phyloP scores from a whole-genome alignment of 495 filamentous ascomycete species.

The Neurospora tetrasperma region DNA sequence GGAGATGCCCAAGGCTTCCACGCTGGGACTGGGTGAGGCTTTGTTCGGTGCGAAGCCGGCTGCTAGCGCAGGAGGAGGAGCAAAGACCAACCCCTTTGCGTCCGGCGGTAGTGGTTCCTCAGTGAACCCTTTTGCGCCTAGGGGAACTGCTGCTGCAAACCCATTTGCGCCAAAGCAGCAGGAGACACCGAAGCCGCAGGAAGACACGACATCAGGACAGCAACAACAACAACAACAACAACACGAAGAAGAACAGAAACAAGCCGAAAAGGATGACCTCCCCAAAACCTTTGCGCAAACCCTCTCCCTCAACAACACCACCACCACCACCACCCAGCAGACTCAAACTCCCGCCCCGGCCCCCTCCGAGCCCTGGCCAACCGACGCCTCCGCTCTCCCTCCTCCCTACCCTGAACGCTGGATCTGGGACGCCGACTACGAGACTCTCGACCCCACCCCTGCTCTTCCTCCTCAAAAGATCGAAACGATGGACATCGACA shows the following conservation, averaged over 20 bases:
- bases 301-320: constrained; percentile 38
- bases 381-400: constrained; percentile 42
- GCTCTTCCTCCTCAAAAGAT: constrained; percentile 32
- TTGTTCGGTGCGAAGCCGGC: constrained; percentile 42
- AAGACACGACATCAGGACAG: not conserved
- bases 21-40: constrained; percentile 39
- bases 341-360: constrained; percentile 32
- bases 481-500: constrained; percentile 48
- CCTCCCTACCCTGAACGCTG: constrained; percentile 70
- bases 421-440: constrained; percentile 83
- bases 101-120: constrained; percentile 16
- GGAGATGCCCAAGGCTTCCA: constrained; percentile 9
- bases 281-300: constrained; percentile 61
- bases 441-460: constrained; percentile 55
- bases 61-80: constrained; percentile 1
- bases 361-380: constrained; percentile 62
- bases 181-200: constrained; percentile 10
- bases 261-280: constrained; percentile 25
- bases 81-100: constrained; percentile 47
- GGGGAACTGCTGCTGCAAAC: constrained; percentile 20
- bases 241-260: not conserved
- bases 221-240: not conserved
- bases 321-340: constrained; percentile 7
- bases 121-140: constrained; percentile 40
- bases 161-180: constrained; percentile 25